These are phyloP conservation scores for Scleroderma citrinum DNA, from an alignment of 768 basidiomycete genomes.

Conservation along the genomic window DNA sequence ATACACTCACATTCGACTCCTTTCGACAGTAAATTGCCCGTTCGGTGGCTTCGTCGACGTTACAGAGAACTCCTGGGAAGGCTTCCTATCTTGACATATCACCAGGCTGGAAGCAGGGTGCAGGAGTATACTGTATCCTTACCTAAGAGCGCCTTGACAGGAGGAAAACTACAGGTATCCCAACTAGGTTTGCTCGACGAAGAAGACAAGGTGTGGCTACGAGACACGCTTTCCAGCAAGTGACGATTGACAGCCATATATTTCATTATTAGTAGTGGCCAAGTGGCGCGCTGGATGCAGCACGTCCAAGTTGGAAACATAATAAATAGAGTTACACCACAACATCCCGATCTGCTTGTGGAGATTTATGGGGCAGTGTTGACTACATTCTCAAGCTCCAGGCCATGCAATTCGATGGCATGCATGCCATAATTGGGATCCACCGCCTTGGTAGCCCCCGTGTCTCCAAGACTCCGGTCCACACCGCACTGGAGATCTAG, in stretches of 20 bases:
- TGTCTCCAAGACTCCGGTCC: constrained; percentile 51
- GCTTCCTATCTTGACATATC: constrained; percentile 50
- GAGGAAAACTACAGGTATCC: constrained; percentile 10
- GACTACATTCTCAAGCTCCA: constrained; percentile 51
- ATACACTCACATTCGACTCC: constrained; percentile 2
- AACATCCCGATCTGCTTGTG: constrained; percentile 13
- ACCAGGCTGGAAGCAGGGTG: constrained; percentile 1
- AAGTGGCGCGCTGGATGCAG: not conserved
- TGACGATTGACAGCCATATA: not conserved
- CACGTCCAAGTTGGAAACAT: constrained; percentile 4
- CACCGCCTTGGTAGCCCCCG: constrained; percentile 42
- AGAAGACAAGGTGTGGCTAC: constrained; percentile 34
- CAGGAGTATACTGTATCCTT: constrained; percentile 28
- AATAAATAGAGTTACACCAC: constrained; percentile 5
- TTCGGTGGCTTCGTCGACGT: constrained; percentile 39
- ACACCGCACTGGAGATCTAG: constrained; percentile 86
- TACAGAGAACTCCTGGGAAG: constrained; percentile 56
- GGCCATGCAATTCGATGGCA: constrained; percentile 82
- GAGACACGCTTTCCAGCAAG: not conserved
- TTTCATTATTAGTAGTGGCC: too few relatives aligned
- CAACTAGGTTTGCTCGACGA: constrained; percentile 20
- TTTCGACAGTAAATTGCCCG: constrained; percentile 14
- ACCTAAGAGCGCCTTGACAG: constrained; percentile 25
- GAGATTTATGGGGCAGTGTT: constrained; percentile 26
- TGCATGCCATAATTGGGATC: constrained; percentile 83